Conservation (phyloP, 1,284 basidiomycete species). For the Ceratobasidium theobromae region DNA sequence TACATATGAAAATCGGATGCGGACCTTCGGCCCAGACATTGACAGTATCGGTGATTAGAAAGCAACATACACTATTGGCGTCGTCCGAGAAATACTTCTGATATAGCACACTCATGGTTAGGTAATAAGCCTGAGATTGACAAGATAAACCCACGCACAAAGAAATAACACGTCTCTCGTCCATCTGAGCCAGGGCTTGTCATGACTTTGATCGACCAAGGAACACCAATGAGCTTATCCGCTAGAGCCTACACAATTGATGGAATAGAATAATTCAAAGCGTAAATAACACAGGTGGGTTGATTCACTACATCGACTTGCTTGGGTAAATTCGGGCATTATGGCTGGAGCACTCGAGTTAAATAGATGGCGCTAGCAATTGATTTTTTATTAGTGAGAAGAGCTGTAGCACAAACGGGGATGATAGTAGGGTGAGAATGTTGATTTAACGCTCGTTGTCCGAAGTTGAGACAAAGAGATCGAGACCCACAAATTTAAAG, state of each 20-base stretch:
- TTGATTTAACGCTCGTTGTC: too few species aligned
- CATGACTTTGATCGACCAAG: constrained; percentile 12
- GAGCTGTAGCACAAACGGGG: too few species aligned
- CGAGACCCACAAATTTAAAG: too few species aligned
- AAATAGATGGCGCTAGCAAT: too few species aligned
- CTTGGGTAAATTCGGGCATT: constrained; percentile 29
- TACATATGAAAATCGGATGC: background rate
- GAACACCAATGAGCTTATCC: background rate
- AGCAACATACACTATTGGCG: background rate
- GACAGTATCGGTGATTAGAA: constrained; percentile 14
- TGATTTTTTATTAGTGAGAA: too few species aligned
- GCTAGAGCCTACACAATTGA: background rate
- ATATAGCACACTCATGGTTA: background rate
- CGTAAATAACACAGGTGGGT: too few species aligned
- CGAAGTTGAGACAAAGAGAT: too few species aligned
- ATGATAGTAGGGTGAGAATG: too few species aligned
- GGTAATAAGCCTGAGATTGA: background rate
- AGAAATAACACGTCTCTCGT: constrained; percentile 16
- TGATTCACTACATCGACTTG: background rate
- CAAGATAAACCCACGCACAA: background rate
- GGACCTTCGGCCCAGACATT: constrained; percentile 27
- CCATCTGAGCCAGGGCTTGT: background rate
- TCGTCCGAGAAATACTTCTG: constrained; percentile 17
- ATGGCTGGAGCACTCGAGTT: background rate
- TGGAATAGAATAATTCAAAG: background rate